phyloP scores from a whole-genome alignment of 768 basidiomycete species.

The Mycena venus region DNA sequence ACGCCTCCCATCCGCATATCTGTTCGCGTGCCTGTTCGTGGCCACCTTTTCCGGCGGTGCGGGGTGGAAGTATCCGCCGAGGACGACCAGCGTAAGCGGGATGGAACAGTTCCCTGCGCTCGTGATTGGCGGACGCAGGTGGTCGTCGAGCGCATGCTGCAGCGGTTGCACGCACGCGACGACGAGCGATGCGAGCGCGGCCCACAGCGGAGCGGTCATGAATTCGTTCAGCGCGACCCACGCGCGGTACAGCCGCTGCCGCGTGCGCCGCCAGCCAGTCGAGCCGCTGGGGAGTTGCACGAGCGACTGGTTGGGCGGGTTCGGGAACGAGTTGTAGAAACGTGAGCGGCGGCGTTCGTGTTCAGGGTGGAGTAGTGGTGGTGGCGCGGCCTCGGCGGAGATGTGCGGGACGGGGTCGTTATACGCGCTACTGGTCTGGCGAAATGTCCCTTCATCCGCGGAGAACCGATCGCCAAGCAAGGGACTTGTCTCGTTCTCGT shows the following conservation, averaged over 20 bases:
- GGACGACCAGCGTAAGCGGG: conserved; percentile 90
- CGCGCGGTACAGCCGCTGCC: conserved; percentile 40
- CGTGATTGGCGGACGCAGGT: conserved; percentile 76
- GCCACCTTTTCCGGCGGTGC: conserved; percentile 40
- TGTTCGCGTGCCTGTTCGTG: not conserved
- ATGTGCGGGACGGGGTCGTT: conserved; percentile 39
- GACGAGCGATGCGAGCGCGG: conserved; percentile 78
- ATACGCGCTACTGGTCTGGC: conserved; percentile 44
- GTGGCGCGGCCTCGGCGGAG: conserved; percentile 7
- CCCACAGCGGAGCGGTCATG: conserved; percentile 93
- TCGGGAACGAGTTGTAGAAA: conserved; percentile 78
- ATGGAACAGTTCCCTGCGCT: conserved; percentile 84
- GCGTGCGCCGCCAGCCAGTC: conserved; percentile 34
- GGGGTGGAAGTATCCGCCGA: conserved; percentile 91
- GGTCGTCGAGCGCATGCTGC: conserved; percentile 76
- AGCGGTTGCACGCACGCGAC: conserved; percentile 84
- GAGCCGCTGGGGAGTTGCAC: conserved; percentile 42
- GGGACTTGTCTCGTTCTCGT: conserved; percentile 28
- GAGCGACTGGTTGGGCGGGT: conserved; percentile 61
- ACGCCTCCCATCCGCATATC: not conserved
- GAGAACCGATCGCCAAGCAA: conserved; percentile 18
- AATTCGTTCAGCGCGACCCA: conserved; percentile 70
- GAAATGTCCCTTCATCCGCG: conserved; percentile 51
- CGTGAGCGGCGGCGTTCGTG: conserved; percentile 48
- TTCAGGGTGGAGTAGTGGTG: conserved; percentile 27